Base-by-base conservation (phyloP, 2,329 filamentous ascomycete species). In the Davidsoniella neocaledoniae region DNA sequence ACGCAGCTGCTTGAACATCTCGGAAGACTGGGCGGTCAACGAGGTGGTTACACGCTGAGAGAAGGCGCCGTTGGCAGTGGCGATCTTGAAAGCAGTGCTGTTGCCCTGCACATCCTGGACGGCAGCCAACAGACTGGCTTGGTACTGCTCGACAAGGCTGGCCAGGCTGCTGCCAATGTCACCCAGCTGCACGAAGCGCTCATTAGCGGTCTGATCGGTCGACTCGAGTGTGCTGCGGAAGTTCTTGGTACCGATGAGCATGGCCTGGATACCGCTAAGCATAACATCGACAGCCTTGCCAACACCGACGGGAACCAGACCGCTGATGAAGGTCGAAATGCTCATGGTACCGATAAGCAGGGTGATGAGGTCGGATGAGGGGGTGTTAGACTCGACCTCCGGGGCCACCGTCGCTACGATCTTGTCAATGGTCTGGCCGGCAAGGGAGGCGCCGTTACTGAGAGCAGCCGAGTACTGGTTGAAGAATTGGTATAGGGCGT, bases 401-500 rank as follows among this genome's bases (percentile, higher is more conserved):
- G 58, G 58, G 4, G 56, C 57, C 6, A 59, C 55, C 3, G 57
- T 56, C 1, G 56, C 53, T 7, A 60, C 57, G 29, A 59, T 60
- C 36, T 56, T 54, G 37, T 53, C 56, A 36, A 60, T 53, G 5
- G 58, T 60, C 39, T 58, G 54, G 1, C 56, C 54, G 2, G 57
- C 58, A 14, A 59, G 55, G 10, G 55, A 51, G n/a, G 55, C 54
- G 1, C 58, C 58, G 21, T 57, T 56, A 46, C 56, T 56, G 5
- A 59, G 53, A 7, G 58, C 58, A 14, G 55, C 50, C 1, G 58
- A 60, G 43, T 57, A 59, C 48, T 60, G 58, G 42, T 58, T 60
- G 55, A 60, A 60, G 51, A 58, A 60, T 29, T 60, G 58, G 48
- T 57, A 57, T 3, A 59, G 49, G 12, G 56, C 55, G 48, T 60